Conservation (phyloP, 179 eudicot genomes). For the Spinacia oleracea region DNA sequence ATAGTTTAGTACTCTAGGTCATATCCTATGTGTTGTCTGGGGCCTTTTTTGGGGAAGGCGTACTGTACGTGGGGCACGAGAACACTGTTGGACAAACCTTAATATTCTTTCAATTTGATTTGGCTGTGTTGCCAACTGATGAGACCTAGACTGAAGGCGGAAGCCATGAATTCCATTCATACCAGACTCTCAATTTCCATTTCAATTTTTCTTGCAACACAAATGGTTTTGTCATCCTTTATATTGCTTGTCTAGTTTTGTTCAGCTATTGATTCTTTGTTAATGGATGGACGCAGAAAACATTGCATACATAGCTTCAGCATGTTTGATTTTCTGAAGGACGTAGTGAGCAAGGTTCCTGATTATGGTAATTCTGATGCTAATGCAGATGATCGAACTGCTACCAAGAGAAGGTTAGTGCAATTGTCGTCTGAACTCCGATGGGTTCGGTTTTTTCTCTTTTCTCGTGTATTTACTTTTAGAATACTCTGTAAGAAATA, state of each 20-base stretch:
- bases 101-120: not conserved
- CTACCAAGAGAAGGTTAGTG: constrained; percentile 71
- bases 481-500: not conserved
- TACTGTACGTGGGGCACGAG: not conserved
- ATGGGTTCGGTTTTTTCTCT: not conserved
- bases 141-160: not conserved
- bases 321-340: constrained; percentile 94
- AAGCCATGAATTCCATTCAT: not conserved
- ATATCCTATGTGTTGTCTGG: no score
- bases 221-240: not conserved
- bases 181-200: not conserved
- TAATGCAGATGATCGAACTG: constrained; percentile 60
- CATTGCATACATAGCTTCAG: constrained; percentile 90
- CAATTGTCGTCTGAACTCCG: not conserved
- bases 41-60: not conserved
- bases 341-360: constrained; percentile 92
- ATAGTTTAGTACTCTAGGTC: not conserved
- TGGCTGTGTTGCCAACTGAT: not conserved
- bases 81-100: not conserved
- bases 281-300: constrained; percentile 53
- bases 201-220: not conserved
- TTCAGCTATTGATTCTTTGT: constrained; percentile 20
- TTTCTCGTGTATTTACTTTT: not conserved
- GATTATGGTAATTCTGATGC: constrained; percentile 85
- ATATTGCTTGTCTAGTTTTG: not conserved